Conservation (phyloP, 768 basidiomycete species). For the Multifurca ochricompacta region DNA sequence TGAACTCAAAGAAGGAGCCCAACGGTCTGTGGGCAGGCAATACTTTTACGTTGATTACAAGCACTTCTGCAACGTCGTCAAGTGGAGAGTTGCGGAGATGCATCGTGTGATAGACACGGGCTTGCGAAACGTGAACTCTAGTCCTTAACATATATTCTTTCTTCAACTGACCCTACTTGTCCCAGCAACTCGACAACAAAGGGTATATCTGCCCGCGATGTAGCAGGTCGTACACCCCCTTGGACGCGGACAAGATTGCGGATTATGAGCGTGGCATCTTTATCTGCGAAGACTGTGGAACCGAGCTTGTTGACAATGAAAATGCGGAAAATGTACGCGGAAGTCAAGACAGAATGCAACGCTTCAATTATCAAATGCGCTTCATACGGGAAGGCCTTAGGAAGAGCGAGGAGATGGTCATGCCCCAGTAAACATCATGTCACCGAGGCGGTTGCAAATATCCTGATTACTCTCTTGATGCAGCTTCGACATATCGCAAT, state of each 20-base stretch:
- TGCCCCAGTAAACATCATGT: conserved; percentile 59
- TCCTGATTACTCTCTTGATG: background rate
- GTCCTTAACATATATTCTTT: background rate
- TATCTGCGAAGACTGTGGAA: conserved; percentile 80
- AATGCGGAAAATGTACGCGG: conserved; percentile 77
- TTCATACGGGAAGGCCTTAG: conserved; percentile 83
- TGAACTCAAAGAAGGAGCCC: conserved; percentile 84
- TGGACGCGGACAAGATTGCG: conserved; percentile 81
- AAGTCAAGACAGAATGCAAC: conserved; percentile 91
- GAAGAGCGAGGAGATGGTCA: conserved; percentile 78
- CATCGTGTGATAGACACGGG: conserved; percentile 81
- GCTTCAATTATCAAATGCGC: conserved; percentile 87
- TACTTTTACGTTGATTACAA: conserved; percentile 98
- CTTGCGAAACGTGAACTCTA: conserved; percentile 65
- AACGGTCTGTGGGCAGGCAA: conserved; percentile 78
- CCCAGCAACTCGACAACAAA: conserved; percentile 89
- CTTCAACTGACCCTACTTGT: background rate
- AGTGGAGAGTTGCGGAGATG: conserved; percentile 95
- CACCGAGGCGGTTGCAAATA: background rate
- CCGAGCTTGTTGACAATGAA: conserved; percentile 87
- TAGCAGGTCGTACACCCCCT: conserved; percentile 70
- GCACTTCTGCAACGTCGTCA: conserved; percentile 93
- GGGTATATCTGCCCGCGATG: conserved; percentile 96
- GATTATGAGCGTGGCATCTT: conserved; percentile 60
- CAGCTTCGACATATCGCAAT: conserved; percentile 76